Evolutionary conservation across 768 basidiomycete species (phyloP).

Genomic region (Psilocybe sp.): DNA sequence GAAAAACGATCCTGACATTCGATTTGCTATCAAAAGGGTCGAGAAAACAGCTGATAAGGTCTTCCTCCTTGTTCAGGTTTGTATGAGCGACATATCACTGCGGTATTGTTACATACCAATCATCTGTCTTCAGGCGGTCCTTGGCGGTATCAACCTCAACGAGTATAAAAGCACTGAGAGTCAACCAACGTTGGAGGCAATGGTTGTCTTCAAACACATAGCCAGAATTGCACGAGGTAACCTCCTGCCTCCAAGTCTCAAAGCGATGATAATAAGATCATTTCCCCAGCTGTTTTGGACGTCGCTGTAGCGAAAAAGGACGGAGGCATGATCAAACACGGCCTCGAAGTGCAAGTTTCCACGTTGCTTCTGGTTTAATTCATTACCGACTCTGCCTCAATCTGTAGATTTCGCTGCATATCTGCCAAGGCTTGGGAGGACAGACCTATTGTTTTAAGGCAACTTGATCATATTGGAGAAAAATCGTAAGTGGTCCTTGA

Average conservation of each 20-base stretch:
- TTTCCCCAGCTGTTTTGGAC: slow-evolving; percentile 72
- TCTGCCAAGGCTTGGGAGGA: slow-evolving; percentile 92
- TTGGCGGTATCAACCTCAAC: slow-evolving; percentile 69
- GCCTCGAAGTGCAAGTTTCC: slow-evolving; percentile 66
- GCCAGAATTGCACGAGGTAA: slow-evolving; percentile 73
- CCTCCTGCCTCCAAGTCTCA: neutral
- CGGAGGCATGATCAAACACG: slow-evolving; percentile 68
- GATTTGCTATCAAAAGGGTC: slow-evolving; percentile 69
- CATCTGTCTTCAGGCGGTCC: slow-evolving; percentile 50
- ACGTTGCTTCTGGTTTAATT: neutral
- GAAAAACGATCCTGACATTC: slow-evolving; percentile 70
- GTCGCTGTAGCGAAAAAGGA: slow-evolving; percentile 63
- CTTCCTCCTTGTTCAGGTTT: slow-evolving; percentile 76
- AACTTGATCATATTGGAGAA: slow-evolving; percentile 88
- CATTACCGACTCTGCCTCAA: neutral
- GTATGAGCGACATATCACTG: neutral
- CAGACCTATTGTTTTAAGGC: slow-evolving; percentile 76
- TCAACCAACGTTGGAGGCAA: slow-evolving; percentile 68
- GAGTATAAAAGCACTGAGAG: slow-evolving; percentile 74
- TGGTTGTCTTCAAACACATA: slow-evolving; percentile 72
- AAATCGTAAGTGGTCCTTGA: slow-evolving; percentile 63
- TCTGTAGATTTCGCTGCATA: slow-evolving; percentile 65
- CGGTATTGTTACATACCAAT: neutral
- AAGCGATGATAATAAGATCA: slow-evolving; percentile 5
- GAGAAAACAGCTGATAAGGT: slow-evolving; percentile 76